These are phyloP conservation scores for Passiflora organensis DNA, from an alignment of 345 rosid species.

Conservation along the genomic window DNA sequence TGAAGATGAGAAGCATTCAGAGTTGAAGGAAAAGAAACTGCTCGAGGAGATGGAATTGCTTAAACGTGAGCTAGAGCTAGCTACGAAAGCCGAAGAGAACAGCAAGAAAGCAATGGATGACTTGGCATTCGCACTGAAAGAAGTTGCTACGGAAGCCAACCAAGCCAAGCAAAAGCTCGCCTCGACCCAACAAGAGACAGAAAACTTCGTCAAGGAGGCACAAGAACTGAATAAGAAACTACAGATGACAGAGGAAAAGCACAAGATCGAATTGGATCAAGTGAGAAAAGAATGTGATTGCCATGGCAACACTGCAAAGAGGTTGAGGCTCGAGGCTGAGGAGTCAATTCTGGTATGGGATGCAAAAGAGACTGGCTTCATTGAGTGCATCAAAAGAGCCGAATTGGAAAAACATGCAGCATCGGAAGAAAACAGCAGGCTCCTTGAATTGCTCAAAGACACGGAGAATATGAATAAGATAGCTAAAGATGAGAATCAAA, in stretches of 20 bases:
- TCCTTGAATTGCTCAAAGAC: slow-evolving; percentile 39
- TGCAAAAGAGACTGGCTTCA: slow-evolving; percentile 67
- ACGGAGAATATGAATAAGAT: slow-evolving; percentile 39
- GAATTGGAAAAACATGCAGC: slow-evolving; percentile 61
- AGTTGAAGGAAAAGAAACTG: slow-evolving; percentile 21
- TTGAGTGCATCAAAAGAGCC: slow-evolving; percentile 54
- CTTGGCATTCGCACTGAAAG: slow-evolving; percentile 67
- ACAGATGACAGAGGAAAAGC: slow-evolving; percentile 29
- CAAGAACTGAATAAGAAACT: slow-evolving; percentile 31
- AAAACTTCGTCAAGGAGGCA: slow-evolving; percentile 27
- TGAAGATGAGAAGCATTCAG: slow-evolving; percentile 35
- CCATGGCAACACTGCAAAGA: slow-evolving; percentile 48
- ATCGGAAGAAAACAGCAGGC: slow-evolving; percentile 39
- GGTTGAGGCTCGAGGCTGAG: slow-evolving; percentile 71
- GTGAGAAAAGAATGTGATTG: slow-evolving; percentile 50
- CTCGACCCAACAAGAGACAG: slow-evolving; percentile 36
- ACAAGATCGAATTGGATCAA: slow-evolving; percentile 27
- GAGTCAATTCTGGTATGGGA: slow-evolving; percentile 72
- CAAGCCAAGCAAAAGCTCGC: slow-evolving; percentile 52
- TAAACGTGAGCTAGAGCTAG: slow-evolving; percentile 41
- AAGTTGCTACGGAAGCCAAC: slow-evolving; percentile 59
- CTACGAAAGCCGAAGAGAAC: slow-evolving; percentile 59
- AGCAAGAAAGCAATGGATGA: slow-evolving; percentile 87
- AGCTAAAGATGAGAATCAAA: slow-evolving; percentile 59
- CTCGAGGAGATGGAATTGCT: slow-evolving; percentile 34